phyloP scores from a whole-genome alignment of 2,329 filamentous ascomycete species.

The Hirsutella rhossiliensis region DNA sequence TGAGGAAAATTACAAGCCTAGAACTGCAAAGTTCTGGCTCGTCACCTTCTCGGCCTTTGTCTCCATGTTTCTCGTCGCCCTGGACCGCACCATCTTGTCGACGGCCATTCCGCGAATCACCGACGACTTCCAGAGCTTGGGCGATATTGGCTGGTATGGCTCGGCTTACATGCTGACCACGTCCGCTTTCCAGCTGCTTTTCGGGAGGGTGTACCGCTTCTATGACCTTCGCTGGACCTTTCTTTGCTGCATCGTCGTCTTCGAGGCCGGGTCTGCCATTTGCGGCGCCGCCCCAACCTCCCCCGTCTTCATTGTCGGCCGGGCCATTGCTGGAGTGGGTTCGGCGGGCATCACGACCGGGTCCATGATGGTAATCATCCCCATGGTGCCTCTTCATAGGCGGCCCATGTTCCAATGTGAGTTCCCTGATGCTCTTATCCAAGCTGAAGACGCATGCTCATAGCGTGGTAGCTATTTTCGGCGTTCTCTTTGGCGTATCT shows the following conservation, averaged over 20 bases:
- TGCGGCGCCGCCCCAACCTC: slow-evolving; percentile 32
- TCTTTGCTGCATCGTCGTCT: slow-evolving; percentile 28
- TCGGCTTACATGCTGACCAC: slow-evolving; percentile 35
- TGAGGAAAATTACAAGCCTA: slow-evolving; percentile 36
- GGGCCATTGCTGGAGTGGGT: slow-evolving; percentile 37
- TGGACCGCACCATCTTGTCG: slow-evolving; percentile 41
- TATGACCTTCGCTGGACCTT: slow-evolving; percentile 25
- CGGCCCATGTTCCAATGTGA: slow-evolving; percentile 20
- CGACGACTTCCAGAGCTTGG: slow-evolving; percentile 27
- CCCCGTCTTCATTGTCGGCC: slow-evolving; percentile 36
- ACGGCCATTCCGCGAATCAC: slow-evolving; percentile 41
- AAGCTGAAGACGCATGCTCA: neutral
- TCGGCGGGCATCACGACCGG: slow-evolving; percentile 39
- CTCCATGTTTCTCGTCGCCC: slow-evolving; percentile 44
- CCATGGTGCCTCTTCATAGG: slow-evolving; percentile 38
- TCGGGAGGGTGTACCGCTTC: slow-evolving; percentile 35
- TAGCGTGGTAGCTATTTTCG: slow-evolving; percentile 40
- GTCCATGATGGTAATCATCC: slow-evolving; percentile 31
- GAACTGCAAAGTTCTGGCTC: slow-evolving; percentile 42
- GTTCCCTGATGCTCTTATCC: neutral
- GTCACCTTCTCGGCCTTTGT: slow-evolving; percentile 41
- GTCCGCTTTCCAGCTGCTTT: slow-evolving; percentile 36
- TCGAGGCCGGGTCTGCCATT: slow-evolving; percentile 30
- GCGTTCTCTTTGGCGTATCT: slow-evolving; percentile 44
- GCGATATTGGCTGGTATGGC: slow-evolving; percentile 42